Base-by-base conservation (phyloP, 176 grass and related monocot genomes). In the Cymbopogon citratus region DNA sequence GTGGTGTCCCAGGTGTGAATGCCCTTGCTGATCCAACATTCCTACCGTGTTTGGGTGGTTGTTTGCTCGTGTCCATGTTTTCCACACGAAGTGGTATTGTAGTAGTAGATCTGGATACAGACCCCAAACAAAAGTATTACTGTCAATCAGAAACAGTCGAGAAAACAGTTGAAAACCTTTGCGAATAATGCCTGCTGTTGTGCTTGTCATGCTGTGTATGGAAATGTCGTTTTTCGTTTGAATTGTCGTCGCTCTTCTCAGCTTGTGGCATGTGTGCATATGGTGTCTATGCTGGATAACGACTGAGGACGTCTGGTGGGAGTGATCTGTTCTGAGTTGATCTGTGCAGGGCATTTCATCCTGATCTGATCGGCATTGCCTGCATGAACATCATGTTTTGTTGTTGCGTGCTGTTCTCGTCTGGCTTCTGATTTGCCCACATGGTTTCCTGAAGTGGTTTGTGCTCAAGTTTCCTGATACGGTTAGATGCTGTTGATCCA, bases 1-100 rank as follows among this genome's bases (percentile, higher is more conserved):
- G 28, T 63, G 41, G 36, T 78, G 28, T 79, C 48, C 36, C 67
- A 83, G 39, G 84, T 90, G 79, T 90, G 84, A 86, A 79, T 64
- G 36, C 59, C 51, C 12, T 23, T 31, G 7, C 23, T 0, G 14
- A 52, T 83, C 61, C 4, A 59, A 79, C 83, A 83, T 86, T 79
- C 79, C 68, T 69, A 67, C 77, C 67, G 66, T 83, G 83, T 74
- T 66, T 38, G 67, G 33, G 73, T 33, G 74, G 79, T 81, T 34
- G 44, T 73, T 46, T 73, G 2, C 65, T 66, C 5, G 26, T 26
- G 35, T 44, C 71, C 85, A 59, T 61, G 46, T 74, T 14, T 62
- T 86, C 61, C 46, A 73, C 74, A 60, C 61, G 54, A 41, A 66
- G 78, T 27, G 16, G 54, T 39, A 66, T n/a, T n/a, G 45, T 12